These are phyloP conservation scores for Esteya vermicola DNA, from an alignment of 2,329 filamentous ascomycete species.

Conservation along the genomic window DNA sequence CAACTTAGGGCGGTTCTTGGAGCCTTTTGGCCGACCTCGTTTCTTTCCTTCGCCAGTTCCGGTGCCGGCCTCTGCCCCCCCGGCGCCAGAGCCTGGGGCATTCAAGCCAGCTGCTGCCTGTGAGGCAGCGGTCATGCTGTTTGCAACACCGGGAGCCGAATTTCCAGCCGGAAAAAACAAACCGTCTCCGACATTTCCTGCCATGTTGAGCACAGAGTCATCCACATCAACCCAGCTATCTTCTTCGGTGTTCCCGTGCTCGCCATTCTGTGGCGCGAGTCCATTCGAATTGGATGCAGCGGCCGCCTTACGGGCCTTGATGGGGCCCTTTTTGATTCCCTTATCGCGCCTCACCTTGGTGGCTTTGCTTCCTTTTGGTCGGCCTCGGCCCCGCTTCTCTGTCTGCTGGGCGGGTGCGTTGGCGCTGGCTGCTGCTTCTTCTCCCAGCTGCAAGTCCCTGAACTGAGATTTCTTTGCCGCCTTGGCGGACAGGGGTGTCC, in stretches of 20 bases:
- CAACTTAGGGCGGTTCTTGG: slow-evolving; percentile 27
- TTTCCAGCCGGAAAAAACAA: slow-evolving; percentile 3
- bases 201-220: slow-evolving; percentile 17
- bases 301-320: slow-evolving; percentile 10
- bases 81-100: not conserved
- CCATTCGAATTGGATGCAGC: not conserved
- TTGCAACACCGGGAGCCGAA: not conserved
- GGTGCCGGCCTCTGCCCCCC: not conserved
- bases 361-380: slow-evolving; percentile 43
- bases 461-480: not conserved
- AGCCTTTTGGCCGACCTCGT: slow-evolving; percentile 36
- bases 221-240: slow-evolving; percentile 33
- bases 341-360: slow-evolving; percentile 33
- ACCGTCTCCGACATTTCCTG: slow-evolving; percentile 10
- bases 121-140: not conserved
- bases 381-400: slow-evolving; percentile 32
- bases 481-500: not conserved
- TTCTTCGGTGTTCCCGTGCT: slow-evolving; percentile 14
- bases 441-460: not conserved
- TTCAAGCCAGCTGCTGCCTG: not conserved
- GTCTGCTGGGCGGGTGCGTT: not conserved
- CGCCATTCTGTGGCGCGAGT: not conserved
- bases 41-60: slow-evolving; percentile 17
- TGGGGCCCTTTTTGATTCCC: slow-evolving; percentile 31
- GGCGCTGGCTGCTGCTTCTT: not conserved